Conservation (phyloP, 345 rosid genomes). For the Noccaea bulbosa region DNA sequence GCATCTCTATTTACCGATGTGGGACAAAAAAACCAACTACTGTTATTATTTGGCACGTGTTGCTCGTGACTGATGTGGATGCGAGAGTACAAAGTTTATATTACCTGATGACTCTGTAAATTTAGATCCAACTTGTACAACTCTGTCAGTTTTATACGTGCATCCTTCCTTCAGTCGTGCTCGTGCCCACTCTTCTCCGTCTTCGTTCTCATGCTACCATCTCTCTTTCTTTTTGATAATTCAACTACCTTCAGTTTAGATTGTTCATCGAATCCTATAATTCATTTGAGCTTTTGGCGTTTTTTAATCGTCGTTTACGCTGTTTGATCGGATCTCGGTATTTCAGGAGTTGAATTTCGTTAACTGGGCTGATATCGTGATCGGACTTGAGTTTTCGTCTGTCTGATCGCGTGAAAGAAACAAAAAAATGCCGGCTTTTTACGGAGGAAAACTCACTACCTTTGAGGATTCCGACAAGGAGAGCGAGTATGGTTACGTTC, state of each 20-base stretch:
- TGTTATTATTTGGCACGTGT: background rate
- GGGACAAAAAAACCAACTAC: background rate
- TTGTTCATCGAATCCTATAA: background rate
- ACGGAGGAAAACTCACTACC: constrained; percentile 4
- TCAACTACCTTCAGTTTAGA: no score
- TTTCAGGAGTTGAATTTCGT: background rate
- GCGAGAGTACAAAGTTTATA: background rate
- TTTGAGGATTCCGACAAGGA: background rate
- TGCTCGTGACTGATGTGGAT: background rate
- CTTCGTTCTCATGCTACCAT: background rate
- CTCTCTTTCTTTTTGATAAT: background rate
- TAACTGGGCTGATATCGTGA: background rate
- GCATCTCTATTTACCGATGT: background rate
- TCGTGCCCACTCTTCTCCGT: background rate
- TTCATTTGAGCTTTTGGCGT: background rate
- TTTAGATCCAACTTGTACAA: background rate
- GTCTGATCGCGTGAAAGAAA: background rate
- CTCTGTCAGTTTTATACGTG: background rate
- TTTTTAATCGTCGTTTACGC: no score
- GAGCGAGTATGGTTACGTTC: constrained; percentile 11
- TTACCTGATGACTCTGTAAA: no score
- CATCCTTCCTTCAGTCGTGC: background rate
- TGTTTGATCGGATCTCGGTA: background rate
- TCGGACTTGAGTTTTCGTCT: background rate
- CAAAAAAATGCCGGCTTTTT: background rate